Evolutionary conservation across 2,329 filamentous ascomycete species (phyloP), one percentile per base, ranked within the genome.

Genomic region (Ascochyta viciae-villosae): DNA sequence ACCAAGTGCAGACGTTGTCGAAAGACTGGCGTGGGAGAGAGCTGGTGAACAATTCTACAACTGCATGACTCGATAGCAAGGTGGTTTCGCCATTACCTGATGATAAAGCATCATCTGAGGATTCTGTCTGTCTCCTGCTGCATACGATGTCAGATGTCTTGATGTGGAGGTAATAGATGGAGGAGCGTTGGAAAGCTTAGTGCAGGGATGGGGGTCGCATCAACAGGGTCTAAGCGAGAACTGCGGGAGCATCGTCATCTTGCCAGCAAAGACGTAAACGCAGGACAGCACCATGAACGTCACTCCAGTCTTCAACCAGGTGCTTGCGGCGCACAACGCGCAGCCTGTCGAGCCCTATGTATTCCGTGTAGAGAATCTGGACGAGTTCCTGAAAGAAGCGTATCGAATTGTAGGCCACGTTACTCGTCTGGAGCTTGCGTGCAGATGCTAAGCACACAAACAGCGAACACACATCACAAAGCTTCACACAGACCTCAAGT

Each of bases 301-400:
- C 57, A 91, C 89, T 8, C 79, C 86, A 34, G 73, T 83, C 40
- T 89, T 94, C 77, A 87, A 91, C 73, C 81, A 87, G 73, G 82
- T 89, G 42, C 82, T 94, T 23, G 83, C 83, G 67, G 78, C 82
- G 65, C 85, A 85, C 59, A 78, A 85, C 75, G 82, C 83, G 40
- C 78, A 79, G 26, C 77, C 81, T 7, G 81, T 83, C 12, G 62
- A 82, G 77, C 65, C 74, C 51, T 73, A 77, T 57, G 70, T 69
- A 10, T 79, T 76, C 59, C 72, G 73, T 56, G 67, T 76, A 47
- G 71, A 72, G 42, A 68, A 71, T 49, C 84, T 95, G 46, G 91
- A 97, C 74, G 89, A 90, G 68, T 99, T 98, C 73, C 81, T 98
- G 31, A 92, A 94, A 72, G 94, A 98, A 78, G 95, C 95, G 49